phyloP scores from a whole-genome alignment of 495 filamentous ascomycete genomes.

The Entonaema liquescens region DNA sequence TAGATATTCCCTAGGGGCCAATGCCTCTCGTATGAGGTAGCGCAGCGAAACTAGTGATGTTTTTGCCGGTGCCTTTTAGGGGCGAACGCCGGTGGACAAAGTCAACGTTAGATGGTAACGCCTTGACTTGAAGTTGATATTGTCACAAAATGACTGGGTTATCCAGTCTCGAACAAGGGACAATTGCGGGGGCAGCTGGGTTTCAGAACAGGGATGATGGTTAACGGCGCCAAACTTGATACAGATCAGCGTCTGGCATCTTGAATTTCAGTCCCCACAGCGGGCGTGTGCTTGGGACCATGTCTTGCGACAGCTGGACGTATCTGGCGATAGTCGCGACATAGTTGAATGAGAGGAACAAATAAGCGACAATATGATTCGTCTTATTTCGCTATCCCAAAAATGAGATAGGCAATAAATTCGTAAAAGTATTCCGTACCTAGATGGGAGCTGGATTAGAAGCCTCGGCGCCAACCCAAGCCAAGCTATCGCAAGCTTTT shows the following conservation, averaged over 20 bases:
- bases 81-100: conserved; percentile 1
- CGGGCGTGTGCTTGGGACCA: background rate
- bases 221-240: conserved; percentile 43
- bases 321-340: background rate
- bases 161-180: conserved; percentile 44
- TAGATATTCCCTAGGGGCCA: background rate
- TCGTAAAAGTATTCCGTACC: too few species aligned
- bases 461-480: conserved; percentile 29
- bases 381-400: background rate
- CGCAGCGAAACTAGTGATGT: background rate
- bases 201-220: conserved; percentile 59
- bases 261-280: background rate
- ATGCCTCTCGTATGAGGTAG: background rate
- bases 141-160: conserved; percentile 39
- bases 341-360: background rate
- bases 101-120: conserved; percentile 14
- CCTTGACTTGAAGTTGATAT: conserved; percentile 39
- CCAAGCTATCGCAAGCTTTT: conserved; percentile 33
- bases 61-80: conserved; percentile 2
- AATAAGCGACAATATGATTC: background rate
- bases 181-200: conserved; percentile 59
- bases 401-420: background rate
- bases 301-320: background rate
- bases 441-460: background rate
- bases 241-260: conserved; percentile 35